A percentile compares a stretch with the other conserved stretches of the same genome.
Conservation (phyloP, 176 grass and related monocot genomes). For the Cenchrus fungigraminus region DNA sequence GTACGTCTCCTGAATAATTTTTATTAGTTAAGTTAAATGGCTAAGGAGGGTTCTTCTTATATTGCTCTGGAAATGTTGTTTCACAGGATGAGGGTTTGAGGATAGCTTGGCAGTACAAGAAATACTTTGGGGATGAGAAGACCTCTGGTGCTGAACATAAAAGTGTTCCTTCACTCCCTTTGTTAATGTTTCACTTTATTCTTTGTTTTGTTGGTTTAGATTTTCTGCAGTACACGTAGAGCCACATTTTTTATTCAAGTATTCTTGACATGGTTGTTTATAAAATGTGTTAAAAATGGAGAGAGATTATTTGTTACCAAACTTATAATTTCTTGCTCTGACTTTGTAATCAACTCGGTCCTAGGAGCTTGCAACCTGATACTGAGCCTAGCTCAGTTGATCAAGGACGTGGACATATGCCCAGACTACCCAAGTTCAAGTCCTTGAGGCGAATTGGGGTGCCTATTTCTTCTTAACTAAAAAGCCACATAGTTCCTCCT, state of each 20-base stretch:
- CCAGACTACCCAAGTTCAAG: background rate
- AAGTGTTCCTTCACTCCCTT: constrained; percentile 36
- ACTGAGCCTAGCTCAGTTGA: background rate
- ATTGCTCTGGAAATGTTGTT: constrained; percentile 20
- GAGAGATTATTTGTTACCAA: background rate
- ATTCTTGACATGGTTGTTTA: background rate
- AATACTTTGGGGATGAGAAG: constrained; percentile 84
- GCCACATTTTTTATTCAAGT: background rate
- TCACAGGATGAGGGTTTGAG: constrained; percentile 82
- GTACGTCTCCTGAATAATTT: constrained; percentile 31
- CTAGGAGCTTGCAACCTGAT: background rate
- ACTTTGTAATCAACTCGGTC: constrained; percentile 5
- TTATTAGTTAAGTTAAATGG: background rate
- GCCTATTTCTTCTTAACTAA: too few relatives aligned
- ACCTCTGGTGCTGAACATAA: constrained; percentile 42
- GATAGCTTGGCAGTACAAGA: constrained; percentile 98
- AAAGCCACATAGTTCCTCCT: too few relatives aligned
- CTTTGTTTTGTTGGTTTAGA: background rate
- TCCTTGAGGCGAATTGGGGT: background rate
- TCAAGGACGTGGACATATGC: background rate
- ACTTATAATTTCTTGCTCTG: background rate
- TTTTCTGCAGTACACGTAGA: background rate
- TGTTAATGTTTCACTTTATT: background rate
- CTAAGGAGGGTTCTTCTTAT: background rate
- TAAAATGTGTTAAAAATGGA: background rate